Conservation (phyloP, 2,329 filamentous ascomycete genomes). For the Exophiala sp. region DNA sequence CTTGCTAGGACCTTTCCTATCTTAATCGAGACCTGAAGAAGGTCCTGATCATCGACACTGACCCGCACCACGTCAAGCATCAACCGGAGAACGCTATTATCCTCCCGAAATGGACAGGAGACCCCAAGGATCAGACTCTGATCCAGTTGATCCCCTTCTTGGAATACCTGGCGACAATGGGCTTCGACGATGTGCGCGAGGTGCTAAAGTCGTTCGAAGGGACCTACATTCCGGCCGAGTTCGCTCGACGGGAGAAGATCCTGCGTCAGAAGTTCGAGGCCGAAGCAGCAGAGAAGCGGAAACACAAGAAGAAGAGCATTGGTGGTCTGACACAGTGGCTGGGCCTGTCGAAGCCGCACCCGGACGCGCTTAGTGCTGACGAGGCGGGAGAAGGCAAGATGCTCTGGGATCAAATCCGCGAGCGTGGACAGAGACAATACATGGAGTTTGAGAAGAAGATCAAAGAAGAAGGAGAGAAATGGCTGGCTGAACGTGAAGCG, state of each 20-base stretch:
- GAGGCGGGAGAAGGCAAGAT: constrained; percentile 83
- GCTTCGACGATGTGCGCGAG: constrained; percentile 77
- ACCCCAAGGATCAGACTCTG: constrained; percentile 75
- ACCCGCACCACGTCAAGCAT: constrained; percentile 70
- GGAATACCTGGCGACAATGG: constrained; percentile 94
- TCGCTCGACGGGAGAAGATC: constrained; percentile 77
- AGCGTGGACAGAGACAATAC: constrained; percentile 86
- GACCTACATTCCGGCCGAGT: constrained; percentile 82
- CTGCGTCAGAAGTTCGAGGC: constrained; percentile 74
- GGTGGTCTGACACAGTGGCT: constrained; percentile 65
- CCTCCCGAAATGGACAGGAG: constrained; percentile 81
- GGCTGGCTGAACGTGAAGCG: constrained; percentile 87
- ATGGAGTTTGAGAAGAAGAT: constrained; percentile 85
- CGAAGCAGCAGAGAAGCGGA: constrained; percentile 57
- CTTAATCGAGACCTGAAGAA: constrained; percentile 94
- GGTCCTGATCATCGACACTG: constrained; percentile 88
- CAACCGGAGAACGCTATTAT: constrained; percentile 97
- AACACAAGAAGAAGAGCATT: constrained; percentile 54
- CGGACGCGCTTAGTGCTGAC: constrained; percentile 51
- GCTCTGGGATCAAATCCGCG: constrained; percentile 88
- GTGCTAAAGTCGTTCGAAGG: constrained; percentile 84
- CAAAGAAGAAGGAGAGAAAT: constrained; percentile 85
- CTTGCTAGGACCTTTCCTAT: constrained; percentile 78
- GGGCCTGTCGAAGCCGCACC: constrained; percentile 65
- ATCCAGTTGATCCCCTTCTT: constrained; percentile 91